Conservation (phyloP, 202 grass and related monocot species). For the Panicum hallii region DNA sequence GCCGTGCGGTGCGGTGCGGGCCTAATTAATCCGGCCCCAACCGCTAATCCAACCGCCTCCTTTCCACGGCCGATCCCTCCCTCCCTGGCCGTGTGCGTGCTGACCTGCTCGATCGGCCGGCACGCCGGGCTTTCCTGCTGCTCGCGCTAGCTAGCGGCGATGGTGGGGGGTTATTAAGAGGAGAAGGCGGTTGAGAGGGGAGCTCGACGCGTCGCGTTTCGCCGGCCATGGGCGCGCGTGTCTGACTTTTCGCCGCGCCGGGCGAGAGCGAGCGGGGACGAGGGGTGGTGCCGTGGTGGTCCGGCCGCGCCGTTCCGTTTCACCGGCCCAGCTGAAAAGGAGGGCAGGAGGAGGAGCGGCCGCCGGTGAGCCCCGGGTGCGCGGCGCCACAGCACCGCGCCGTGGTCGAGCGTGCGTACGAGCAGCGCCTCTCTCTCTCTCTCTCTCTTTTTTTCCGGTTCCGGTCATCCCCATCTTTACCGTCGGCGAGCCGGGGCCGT, state of each 20-base stretch:
- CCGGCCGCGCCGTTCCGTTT: slow-evolving; percentile 25
- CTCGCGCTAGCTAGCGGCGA: background rate
- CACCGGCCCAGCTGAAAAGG: slow-evolving; percentile 55
- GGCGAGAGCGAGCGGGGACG: background rate
- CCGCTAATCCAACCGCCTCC: slow-evolving; percentile 28
- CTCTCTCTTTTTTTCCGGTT: no score
- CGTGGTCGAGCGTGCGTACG: background rate
- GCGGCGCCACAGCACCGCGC: slow-evolving; percentile 13
- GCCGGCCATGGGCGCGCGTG: background rate
- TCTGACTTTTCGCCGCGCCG: slow-evolving; percentile 25
- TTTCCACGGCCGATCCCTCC: background rate
- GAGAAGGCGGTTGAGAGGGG: slow-evolving; percentile 20
- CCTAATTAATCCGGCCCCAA: slow-evolving; percentile 43
- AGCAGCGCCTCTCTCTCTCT: background rate
- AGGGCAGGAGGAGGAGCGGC: slow-evolving; percentile 23
- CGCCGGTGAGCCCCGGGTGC: slow-evolving; percentile 46
- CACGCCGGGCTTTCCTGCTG: background rate
- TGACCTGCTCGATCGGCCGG: slow-evolving; percentile 24
- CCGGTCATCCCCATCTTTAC: background rate
- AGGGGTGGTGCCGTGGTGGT: slow-evolving; percentile 2
- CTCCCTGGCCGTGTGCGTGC: slow-evolving; percentile 25
- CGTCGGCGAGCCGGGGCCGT: slow-evolving; percentile 41
- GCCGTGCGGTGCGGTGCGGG: background rate
- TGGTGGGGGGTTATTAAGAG: slow-evolving; percentile 24
- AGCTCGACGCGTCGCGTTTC: background rate